These are phyloP conservation scores for Filobasidium floriforme DNA, from an alignment of 768 basidiomycete species.

Conservation along the genomic window DNA sequence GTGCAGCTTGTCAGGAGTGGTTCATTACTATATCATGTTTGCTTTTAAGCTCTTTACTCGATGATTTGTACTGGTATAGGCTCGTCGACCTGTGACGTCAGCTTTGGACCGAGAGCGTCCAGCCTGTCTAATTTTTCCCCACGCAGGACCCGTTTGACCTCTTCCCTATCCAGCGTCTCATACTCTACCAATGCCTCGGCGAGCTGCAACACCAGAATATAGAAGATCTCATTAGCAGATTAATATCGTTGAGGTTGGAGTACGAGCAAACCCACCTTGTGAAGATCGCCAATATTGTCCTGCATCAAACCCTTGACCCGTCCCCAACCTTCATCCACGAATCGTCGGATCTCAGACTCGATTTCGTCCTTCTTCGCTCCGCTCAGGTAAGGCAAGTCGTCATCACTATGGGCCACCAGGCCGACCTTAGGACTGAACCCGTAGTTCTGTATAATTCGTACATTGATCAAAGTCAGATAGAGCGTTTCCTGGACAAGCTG, in stretches of 20 bases:
- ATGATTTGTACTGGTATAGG: not conserved
- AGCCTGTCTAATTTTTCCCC: constrained; percentile 54
- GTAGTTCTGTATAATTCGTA: constrained; percentile 27
- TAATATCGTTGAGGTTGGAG: not conserved
- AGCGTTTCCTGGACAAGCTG: not conserved
- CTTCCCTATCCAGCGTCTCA: constrained; percentile 80
- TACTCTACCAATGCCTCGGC: constrained; percentile 88
- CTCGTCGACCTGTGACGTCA: constrained; percentile 5
- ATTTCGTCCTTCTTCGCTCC: constrained; percentile 72
- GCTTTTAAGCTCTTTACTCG: not conserved
- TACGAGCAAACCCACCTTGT: constrained; percentile 46
- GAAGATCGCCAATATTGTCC: constrained; percentile 64
- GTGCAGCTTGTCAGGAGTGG: too few species aligned
- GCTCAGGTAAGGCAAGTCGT: constrained; percentile 63
- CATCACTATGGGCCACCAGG: constrained; percentile 74
- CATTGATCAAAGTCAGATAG: constrained; percentile 9
- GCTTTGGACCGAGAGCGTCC: constrained; percentile 11
- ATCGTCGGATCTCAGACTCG: constrained; percentile 73
- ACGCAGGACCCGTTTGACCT: constrained; percentile 75
- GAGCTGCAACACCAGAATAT: constrained; percentile 51
- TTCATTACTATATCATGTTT: too few species aligned
- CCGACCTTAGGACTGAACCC: constrained; percentile 47
- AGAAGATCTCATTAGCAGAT: constrained; percentile 8
- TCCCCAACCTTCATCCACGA: constrained; percentile 63
- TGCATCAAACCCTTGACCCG: constrained; percentile 62